Evolutionary conservation across 1,284 basidiomycete genomes (phyloP).

Genomic region (Sphaerobolus stellatus): DNA sequence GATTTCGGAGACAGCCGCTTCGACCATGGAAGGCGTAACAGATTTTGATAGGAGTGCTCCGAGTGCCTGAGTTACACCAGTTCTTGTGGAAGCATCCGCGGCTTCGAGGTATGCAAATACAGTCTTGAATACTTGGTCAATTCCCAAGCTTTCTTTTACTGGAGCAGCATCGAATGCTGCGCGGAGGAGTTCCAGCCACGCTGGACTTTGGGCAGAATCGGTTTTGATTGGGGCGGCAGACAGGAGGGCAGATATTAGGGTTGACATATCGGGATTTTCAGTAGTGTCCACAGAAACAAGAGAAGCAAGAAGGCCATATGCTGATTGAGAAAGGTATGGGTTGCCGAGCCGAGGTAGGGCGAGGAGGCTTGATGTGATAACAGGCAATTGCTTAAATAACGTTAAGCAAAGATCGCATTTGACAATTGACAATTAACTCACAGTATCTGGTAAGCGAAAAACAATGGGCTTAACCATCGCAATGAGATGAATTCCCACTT

Average conservation of each 20-base stretch:
- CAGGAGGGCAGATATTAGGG: conserved; percentile 61
- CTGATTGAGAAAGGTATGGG: conserved; percentile 79
- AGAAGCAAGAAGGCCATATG: conserved; percentile 78
- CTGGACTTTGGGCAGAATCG: conserved; percentile 58
- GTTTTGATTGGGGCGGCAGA: conserved; percentile 71
- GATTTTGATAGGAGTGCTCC: conserved; percentile 62
- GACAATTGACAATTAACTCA: conserved; percentile 36
- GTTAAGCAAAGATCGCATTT: conserved; percentile 18
- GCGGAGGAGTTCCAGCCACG: conserved; percentile 56
- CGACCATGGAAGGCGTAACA: conserved; percentile 63
- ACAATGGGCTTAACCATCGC: conserved; percentile 69
- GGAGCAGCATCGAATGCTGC: conserved; percentile 36
- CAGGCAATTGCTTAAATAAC: conserved; percentile 59
- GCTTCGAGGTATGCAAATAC: conserved; percentile 77
- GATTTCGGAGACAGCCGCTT: conserved; percentile 48
- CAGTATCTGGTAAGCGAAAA: conserved; percentile 62
- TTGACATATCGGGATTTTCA: conserved; percentile 45
- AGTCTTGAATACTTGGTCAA: conserved; percentile 72
- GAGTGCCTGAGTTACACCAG: conserved; percentile 64
- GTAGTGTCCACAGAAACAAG: conserved; percentile 59
- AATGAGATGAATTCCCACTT: conserved; percentile 80
- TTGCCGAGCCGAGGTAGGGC: conserved; percentile 80
- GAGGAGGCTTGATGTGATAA: conserved; percentile 69
- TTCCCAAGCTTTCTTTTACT: conserved; percentile 45
- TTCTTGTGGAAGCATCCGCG: conserved; percentile 51